These are phyloP conservation scores for Gastrodia elata DNA, from an alignment of 106 monocot species.

Conservation along the genomic window DNA sequence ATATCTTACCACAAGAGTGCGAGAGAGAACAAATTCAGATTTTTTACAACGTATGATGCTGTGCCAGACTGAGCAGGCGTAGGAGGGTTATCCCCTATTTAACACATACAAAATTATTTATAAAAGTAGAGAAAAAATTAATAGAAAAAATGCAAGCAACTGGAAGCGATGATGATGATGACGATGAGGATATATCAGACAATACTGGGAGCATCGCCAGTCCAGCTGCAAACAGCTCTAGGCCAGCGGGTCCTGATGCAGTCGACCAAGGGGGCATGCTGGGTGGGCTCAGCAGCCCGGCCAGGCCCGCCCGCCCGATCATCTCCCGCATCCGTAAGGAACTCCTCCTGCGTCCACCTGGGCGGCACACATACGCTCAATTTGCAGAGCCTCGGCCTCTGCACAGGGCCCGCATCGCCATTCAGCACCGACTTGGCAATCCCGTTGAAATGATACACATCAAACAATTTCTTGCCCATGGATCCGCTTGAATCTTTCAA, in stretches of 20 bases:
- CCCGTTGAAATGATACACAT: constrained; percentile 90
- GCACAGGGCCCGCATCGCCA: constrained; percentile 24
- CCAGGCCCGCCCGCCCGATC: constrained; percentile 3
- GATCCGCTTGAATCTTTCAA: constrained; percentile 58
- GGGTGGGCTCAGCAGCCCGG: constrained; percentile 25
- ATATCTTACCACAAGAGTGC: no score
- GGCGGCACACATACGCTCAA: constrained; percentile 70
- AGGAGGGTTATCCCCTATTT: not conserved
- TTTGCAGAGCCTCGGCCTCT: constrained; percentile 75
- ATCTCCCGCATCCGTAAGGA: constrained; percentile 34
- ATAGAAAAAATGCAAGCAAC: not conserved
- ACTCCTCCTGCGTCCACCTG: constrained; percentile 76
- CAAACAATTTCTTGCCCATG: constrained; percentile 69
- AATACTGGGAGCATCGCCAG: constrained; percentile 83
- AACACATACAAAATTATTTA: not conserved
- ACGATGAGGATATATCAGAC: constrained; percentile 34
- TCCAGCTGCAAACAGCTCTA: constrained; percentile 71
- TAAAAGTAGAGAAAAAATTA: not conserved
- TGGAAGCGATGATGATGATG: no score
- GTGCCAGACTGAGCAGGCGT: not conserved
- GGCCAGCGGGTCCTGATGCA: constrained; percentile 95
- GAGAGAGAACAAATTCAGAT: not conserved
- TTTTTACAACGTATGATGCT: not conserved
- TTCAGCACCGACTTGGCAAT: constrained; percentile 81
- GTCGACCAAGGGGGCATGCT: constrained; percentile 88